Evolutionary conservation across 306 rosid species (phyloP).

Genomic region (Ammopiptanthus mongolicus): DNA sequence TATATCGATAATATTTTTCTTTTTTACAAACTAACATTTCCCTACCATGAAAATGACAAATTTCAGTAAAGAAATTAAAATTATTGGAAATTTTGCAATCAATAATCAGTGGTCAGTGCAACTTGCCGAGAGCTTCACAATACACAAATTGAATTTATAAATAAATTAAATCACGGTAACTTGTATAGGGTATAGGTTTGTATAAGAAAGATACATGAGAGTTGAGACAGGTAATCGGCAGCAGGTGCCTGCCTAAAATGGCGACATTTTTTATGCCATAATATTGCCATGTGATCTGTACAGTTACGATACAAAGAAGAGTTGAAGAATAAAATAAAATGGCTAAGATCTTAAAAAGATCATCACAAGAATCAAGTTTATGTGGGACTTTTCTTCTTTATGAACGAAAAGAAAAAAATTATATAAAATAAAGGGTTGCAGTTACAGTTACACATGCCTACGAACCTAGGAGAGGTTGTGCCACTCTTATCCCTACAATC

Average conservation of each 20-base stretch:
- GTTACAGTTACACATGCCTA: background rate
- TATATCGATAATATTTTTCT: background rate
- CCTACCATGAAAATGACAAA: background rate
- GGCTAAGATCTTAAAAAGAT: background rate
- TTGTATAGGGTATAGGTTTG: background rate
- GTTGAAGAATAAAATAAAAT: background rate
- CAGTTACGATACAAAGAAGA: constrained; percentile 6
- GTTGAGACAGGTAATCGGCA: background rate
- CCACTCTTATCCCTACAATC: background rate
- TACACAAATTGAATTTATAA: background rate
- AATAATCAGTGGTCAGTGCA: background rate
- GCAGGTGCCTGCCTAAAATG: constrained; percentile 1
- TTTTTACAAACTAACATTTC: background rate
- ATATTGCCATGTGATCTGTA: constrained; percentile 13
- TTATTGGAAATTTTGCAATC: background rate
- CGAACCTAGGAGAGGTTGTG: background rate
- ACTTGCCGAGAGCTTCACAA: background rate
- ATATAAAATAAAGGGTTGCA: background rate
- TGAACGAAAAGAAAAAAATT: background rate
- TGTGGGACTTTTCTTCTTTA: background rate
- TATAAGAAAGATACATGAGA: background rate
- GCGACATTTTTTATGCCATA: constrained; percentile 8
- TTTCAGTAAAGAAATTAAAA: background rate
- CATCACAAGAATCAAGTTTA: background rate
- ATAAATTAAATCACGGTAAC: background rate